Evolutionary conservation across 2,329 filamentous ascomycete genomes (phyloP), one percentile per base, ranked within the genome.

Genomic region (Hortaea werneckii): DNA sequence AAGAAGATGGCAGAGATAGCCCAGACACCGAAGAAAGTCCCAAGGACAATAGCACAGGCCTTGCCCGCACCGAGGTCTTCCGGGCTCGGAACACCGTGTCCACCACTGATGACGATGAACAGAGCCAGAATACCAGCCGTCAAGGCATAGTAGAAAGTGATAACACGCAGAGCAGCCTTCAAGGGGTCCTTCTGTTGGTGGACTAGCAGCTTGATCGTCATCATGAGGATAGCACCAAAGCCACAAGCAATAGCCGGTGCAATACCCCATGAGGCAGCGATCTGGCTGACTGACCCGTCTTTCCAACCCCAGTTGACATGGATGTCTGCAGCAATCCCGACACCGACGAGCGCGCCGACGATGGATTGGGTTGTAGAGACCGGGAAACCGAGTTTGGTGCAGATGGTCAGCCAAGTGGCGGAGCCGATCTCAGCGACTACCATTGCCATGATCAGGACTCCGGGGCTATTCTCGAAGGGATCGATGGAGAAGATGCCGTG

Each of bases 291-390:
- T 53, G 64, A 66, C n/a, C 67, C 67, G 0, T 50, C 50, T 4
- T 51, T 49, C 67, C 68, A 70, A 11, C 41, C 55, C 64, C 64
- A 66, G 41, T 54, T 57, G 54, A 66, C 52, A 7, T 40, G 29
- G 7, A 60, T 51, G 40, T 60, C 50, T 5, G 61, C 45, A 6
- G 53, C 53, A 12, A 55, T 47, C 4, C 53, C 65, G 12, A 80
- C 68, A 52, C 74, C 75, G 28, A 74, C 73, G 46, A 79, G 68
- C 46, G 49, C 44, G 9, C 53, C 53, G 11, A 55, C 53, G 10
- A 79, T 72, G 26, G 76, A 76, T 57, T 79, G 76, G 0, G 77
- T 80, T 3, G 77, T 78, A 0, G 75, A 78, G 4, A 79, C 75
- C 5, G 76, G 77, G 54, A 78, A 67, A 12, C 75, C 32, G 32